A percentile compares a stretch with the other conserved stretches of the same genome.
Evolutionary conservation across 208 protist species (phyloP).

Genomic region (Wallacemonas sp.): DNA sequence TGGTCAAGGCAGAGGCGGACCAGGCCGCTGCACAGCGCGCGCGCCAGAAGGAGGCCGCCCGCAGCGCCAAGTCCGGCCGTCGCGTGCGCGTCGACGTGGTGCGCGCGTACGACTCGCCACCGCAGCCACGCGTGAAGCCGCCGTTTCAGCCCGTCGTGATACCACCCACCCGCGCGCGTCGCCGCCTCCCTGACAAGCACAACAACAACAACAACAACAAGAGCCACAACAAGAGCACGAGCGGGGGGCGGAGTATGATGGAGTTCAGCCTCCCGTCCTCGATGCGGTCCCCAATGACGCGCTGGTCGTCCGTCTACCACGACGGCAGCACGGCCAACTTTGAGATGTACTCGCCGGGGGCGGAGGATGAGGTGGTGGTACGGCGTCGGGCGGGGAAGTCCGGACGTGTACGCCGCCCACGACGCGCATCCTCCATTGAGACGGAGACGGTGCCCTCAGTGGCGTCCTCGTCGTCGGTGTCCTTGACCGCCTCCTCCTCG

Average conservation of each 20-base stretch:
- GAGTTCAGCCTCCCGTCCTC: conserved; percentile 5
- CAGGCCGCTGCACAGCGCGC: conserved; percentile 21
- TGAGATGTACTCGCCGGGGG: conserved; percentile 3
- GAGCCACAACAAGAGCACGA: too few species aligned
- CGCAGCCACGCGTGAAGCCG: conserved; percentile 56
- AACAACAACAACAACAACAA: too few species aligned
- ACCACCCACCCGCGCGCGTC: neutral
- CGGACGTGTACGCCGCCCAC: neutral
- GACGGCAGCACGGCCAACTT: conserved; percentile 11
- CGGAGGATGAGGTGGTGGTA: neutral
- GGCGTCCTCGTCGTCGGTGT: neutral
- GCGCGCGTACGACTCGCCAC: conserved; percentile 50
- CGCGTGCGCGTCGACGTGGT: conserved; percentile 57
- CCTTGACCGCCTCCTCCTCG: neutral
- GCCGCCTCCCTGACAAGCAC: too few species aligned
- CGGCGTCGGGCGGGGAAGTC: neutral
- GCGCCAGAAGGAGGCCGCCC: conserved; percentile 3
- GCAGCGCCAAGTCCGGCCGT: neutral
- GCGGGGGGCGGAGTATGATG: neutral
- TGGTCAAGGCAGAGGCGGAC: conserved; percentile 31
- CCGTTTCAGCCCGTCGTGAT: conserved; percentile 33
- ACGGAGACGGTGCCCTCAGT: neutral
- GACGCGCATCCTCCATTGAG: neutral
- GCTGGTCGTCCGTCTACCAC: conserved; percentile 7
- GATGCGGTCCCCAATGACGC: neutral